A percentile compares a stretch with the other conserved stretches of the same genome.
These are phyloP conservation scores for Poa pratensis DNA, from an alignment of 176 grass and related monocot species.

Conservation along the genomic window DNA sequence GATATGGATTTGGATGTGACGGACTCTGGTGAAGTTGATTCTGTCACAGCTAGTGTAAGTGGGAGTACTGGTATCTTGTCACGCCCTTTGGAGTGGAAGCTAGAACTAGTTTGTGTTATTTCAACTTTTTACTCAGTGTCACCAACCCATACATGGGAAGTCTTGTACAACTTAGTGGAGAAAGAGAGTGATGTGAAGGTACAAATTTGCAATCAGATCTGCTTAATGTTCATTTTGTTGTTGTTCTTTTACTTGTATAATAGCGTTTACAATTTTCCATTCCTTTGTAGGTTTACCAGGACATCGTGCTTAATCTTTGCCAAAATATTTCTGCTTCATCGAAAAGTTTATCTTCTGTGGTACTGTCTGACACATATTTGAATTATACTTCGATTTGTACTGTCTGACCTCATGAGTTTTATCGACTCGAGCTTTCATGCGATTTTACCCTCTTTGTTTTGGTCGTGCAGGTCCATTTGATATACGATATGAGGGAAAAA, in stretches of 20 bases:
- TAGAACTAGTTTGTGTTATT: slow-evolving; percentile 69
- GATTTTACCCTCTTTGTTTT: slow-evolving; percentile 40
- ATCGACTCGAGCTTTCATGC: slow-evolving; percentile 12
- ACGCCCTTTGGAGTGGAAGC: slow-evolving; percentile 59
- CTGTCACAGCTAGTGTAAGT: slow-evolving; percentile 46
- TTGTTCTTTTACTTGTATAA: slow-evolving; percentile 35
- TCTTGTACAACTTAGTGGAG: slow-evolving; percentile 62
- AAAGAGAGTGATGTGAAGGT: slow-evolving; percentile 78
- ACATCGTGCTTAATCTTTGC: slow-evolving; percentile 83
- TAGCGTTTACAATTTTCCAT: slow-evolving; percentile 37
- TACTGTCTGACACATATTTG: slow-evolving; percentile 43
- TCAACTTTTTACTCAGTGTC: slow-evolving; percentile 72
- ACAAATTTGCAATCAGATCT: slow-evolving; percentile 36
- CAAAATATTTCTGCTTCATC: slow-evolving; percentile 59
- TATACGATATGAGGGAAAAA: slow-evolving; percentile 56
- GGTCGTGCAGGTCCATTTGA: slow-evolving; percentile 60
- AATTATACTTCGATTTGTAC: slow-evolving; percentile 28
- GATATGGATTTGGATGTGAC: slow-evolving; percentile 87
- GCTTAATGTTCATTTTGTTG: slow-evolving; percentile 15
- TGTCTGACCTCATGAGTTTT: slow-evolving; percentile 33
- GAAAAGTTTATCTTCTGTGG: slow-evolving; percentile 65
- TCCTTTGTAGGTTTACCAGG: slow-evolving; percentile 62
- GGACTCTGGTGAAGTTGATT: slow-evolving; percentile 65
- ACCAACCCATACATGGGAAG: slow-evolving; percentile 77
- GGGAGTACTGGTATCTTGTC: slow-evolving; percentile 54